Percentiles rank a stretch among this genome's conserved stretches.
Conservation (phyloP, 2,329 filamentous ascomycete species). For the Phialemonium atrogriseum region DNA sequence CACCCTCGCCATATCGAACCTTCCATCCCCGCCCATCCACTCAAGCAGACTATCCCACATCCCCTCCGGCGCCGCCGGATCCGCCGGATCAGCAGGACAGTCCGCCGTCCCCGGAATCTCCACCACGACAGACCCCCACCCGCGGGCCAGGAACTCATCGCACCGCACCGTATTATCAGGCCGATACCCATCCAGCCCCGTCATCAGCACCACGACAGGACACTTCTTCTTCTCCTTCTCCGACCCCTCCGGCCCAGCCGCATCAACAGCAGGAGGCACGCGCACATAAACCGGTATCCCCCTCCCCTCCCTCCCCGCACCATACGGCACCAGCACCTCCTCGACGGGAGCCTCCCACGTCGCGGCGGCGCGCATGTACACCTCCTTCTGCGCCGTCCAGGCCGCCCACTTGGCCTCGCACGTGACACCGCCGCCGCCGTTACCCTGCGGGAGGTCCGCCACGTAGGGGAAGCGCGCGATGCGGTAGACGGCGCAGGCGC, state of each 20-base stretch:
- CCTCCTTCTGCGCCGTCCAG: constrained; percentile 57
- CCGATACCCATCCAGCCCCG: constrained; percentile 54
- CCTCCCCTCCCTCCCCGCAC: constrained; percentile 26
- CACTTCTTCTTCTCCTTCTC: constrained; percentile 14
- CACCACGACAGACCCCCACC: constrained; percentile 53
- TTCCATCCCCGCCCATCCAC: constrained; percentile 42
- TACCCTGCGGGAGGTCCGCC: constrained; percentile 25
- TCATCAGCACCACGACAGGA: constrained; percentile 49
- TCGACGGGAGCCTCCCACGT: constrained; percentile 49
- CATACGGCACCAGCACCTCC: constrained; percentile 56
- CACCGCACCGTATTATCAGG: constrained; percentile 54
- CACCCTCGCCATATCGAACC: constrained; percentile 49
- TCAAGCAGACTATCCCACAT: constrained; percentile 54
- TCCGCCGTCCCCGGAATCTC: constrained; percentile 63
- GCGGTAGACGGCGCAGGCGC: constrained; percentile 63
- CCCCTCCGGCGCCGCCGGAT: constrained; percentile 51
- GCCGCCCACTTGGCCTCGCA: constrained; percentile 47
- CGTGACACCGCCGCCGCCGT: constrained; percentile 14
- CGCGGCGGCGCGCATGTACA: constrained; percentile 48
- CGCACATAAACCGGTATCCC: constrained; percentile 59
- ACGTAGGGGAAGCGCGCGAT: constrained; percentile 63
- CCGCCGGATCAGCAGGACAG: constrained; percentile 53
- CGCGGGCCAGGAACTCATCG: constrained; percentile 53
- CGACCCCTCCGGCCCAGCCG: constrained; percentile 27
- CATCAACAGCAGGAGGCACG: too few species aligned